Conservation (phyloP, 768 basidiomycete genomes). For the Boletellus ananiceps region DNA sequence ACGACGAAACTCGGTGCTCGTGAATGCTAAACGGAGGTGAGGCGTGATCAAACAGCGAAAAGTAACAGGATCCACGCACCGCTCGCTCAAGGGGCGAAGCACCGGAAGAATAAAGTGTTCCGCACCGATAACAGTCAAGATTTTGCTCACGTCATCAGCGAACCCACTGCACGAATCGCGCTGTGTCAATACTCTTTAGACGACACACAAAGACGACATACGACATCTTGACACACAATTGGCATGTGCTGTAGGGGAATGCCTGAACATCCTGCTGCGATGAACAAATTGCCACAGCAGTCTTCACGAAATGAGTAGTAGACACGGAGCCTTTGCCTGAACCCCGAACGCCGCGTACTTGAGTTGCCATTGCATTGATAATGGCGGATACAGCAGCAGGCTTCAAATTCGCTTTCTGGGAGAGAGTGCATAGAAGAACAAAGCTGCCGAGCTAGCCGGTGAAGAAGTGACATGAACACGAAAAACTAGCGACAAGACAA, state of each 20-base stretch:
- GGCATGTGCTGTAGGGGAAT: conserved; percentile 38
- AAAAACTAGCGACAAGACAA: neutral
- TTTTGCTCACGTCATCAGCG: conserved; percentile 42
- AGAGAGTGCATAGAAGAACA: conserved; percentile 65
- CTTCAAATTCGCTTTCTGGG: conserved; percentile 59
- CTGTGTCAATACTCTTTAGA: neutral
- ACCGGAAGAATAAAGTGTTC: conserved; percentile 57
- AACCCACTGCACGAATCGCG: conserved; percentile 35
- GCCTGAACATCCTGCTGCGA: conserved; percentile 53
- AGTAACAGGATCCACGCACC: conserved; percentile 32
- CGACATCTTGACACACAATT: conserved; percentile 44
- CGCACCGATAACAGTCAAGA: conserved; percentile 45
- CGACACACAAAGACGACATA: conserved; percentile 31
- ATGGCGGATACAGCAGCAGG: conserved; percentile 57
- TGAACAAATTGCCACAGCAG: conserved; percentile 60
- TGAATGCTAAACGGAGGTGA: conserved; percentile 26
- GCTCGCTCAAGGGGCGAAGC: conserved; percentile 36
- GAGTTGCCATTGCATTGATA: conserved; percentile 47
- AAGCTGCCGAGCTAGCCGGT: conserved; percentile 60
- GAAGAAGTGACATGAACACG: neutral
- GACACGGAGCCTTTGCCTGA: conserved; percentile 34
- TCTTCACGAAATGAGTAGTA: conserved; percentile 58
- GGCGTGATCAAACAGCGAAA: neutral
- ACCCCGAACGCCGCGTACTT: conserved; percentile 32
- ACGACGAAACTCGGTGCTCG: conserved; percentile 23